Conservation (phyloP, 2,329 filamentous ascomycete species). For the Aureobasidium leucospermi region DNA sequence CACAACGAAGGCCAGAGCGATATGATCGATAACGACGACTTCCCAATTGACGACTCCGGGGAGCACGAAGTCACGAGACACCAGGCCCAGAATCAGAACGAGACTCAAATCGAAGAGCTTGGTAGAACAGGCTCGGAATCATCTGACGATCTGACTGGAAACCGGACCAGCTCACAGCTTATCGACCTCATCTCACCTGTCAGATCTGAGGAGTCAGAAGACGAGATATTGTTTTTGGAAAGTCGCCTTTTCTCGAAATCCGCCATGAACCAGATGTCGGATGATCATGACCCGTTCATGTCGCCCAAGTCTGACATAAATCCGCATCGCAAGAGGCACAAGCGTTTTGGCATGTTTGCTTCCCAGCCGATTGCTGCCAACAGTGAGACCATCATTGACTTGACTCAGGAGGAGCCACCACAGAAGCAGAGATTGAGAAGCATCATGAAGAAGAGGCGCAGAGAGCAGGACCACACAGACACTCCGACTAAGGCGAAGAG, state of each 20-base stretch:
- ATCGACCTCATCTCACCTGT: neutral
- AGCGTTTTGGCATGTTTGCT: neutral
- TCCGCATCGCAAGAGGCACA: neutral
- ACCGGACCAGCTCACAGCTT: neutral
- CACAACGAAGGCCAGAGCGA: too few relatives aligned
- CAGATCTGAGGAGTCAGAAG: neutral
- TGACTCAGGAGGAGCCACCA: neutral
- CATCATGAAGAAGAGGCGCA: neutral
- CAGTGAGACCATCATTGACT: neutral
- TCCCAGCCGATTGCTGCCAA: too few relatives aligned
- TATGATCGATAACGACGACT: neutral
- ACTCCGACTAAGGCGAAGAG: neutral
- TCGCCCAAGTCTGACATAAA: too few relatives aligned
- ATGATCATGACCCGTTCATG: too few relatives aligned
- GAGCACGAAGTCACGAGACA: too few relatives aligned
- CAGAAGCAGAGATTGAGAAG: neutral
- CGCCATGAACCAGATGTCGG: neutral
- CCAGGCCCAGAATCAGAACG: neutral
- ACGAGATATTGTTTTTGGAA: neutral
- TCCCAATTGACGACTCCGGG: neutral
- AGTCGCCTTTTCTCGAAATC: neutral
- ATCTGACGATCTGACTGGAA: neutral
- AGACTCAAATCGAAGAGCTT: neutral
- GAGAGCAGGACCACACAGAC: neutral
- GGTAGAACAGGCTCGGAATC: too few relatives aligned